Evolutionary conservation across 2,329 filamentous ascomycete genomes (phyloP), one percentile per base, ranked within the genome.

Genomic region (Hymenoscyphus occultus): DNA sequence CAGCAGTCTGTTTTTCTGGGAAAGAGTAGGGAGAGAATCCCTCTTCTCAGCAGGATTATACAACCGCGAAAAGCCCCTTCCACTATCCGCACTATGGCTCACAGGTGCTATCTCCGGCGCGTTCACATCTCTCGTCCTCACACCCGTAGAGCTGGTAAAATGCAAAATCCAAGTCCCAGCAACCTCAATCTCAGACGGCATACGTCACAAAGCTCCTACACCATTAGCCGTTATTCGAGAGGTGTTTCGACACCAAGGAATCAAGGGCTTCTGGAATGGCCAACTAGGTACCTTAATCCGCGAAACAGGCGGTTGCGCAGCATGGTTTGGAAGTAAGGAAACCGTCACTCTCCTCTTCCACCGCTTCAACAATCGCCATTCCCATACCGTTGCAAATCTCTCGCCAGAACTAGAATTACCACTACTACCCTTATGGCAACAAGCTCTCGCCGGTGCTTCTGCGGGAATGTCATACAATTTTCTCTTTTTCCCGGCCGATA

Each of bases 391-490:
- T 28, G 28, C 28, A 2, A 28, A 28, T 22, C 16, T 35, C 22
- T 60, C 66, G 19, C 56, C 31, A 32, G 60, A 58, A 45, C n/a
- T 64, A 39, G 56, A 64, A 39, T 62, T 68, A n/a, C 64, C 61
- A 59, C 81, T 87, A 0, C 80, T 97, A 10, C 90, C 92, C 5
- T 77, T 97, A 5, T 91, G 90, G 83, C 92, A 97, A 78, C 93
- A 96, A 77, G 92, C 96, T 74, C 76, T 92, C 22, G 91, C 93
- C 1, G 94, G 94, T 54, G 94, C 94, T 2, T 86, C 88, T 7
- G 95, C 94, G 3, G 95, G 95, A 62, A 91, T 97, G 80, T 89
- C 88, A 42, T 99, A 99, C 80, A 99, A 99, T 77, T 98, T 98
- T 76, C 80, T 96, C 28, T 97, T 98, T 82, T 99, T 95, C 76